Evolutionary conservation across 371 early-diverging fungal species (phyloP).

Genomic region (Mucor plumbeus): DNA sequence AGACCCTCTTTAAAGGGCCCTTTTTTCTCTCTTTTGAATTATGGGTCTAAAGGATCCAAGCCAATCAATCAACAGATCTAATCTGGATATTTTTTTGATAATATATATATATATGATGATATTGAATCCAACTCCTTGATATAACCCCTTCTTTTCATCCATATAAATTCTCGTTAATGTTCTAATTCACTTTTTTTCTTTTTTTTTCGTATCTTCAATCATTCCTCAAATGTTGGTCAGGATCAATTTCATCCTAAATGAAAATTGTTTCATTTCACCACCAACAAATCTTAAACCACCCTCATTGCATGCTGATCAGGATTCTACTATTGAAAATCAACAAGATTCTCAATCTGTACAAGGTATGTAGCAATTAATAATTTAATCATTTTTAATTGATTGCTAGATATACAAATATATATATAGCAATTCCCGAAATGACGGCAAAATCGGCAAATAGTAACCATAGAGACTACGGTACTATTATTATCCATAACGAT

Average conservation of each 20-base stretch:
- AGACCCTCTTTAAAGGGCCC: constrained; percentile 10
- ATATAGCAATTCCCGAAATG: constrained; percentile 3
- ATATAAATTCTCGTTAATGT: background rate
- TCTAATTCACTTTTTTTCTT: background rate
- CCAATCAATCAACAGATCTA: background rate
- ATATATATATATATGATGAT: background rate
- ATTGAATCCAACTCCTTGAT: constrained; percentile 1
- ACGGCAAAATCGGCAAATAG: constrained; percentile 2
- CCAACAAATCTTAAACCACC: background rate
- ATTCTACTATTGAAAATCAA: background rate
- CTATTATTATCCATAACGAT: constrained; percentile 8
- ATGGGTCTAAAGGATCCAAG: background rate
- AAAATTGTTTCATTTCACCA: background rate
- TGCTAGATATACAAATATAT: background rate
- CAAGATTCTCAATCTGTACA: background rate
- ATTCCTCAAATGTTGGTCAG: constrained; percentile 6
- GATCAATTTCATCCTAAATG: background rate
- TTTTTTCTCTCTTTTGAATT: background rate
- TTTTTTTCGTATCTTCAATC: background rate
- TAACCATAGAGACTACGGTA: background rate
- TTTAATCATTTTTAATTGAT: background rate
- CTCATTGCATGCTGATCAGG: background rate
- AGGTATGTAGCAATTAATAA: background rate
- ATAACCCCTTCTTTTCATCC: background rate
- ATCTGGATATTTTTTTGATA: background rate